Conservation (phyloP, 1,284 basidiomycete species). For the Fomitopsis palustris region DNA sequence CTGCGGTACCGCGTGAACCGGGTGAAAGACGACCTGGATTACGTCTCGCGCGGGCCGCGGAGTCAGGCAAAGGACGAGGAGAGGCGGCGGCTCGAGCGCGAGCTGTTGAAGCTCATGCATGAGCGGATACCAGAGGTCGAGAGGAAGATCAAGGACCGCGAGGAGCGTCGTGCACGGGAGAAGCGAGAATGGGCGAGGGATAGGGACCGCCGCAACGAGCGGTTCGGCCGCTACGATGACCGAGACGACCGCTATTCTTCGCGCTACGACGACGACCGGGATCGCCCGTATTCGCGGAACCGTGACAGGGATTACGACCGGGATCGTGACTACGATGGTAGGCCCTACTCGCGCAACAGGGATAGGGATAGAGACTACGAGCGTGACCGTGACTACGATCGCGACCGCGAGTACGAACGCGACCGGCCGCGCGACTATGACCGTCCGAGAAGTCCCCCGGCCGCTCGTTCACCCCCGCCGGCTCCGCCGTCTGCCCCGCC, state of each 20-base stretch:
- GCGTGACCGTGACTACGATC: conserved; percentile 31
- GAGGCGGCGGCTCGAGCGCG: conserved; percentile 83
- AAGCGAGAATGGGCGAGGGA: conserved; percentile 77
- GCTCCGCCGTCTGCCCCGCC: conserved; percentile 44
- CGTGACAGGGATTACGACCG: conserved; percentile 30
- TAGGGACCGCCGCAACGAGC: conserved; percentile 84
- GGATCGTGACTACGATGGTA: conserved; percentile 32
- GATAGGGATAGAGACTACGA: conserved; percentile 29
- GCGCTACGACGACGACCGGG: conserved; percentile 32
- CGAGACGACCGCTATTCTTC: conserved; percentile 32
- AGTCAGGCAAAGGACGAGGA: conserved; percentile 82
- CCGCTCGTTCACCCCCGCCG: conserved; percentile 46
- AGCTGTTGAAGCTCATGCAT: conserved; percentile 85
- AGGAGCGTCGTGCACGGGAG: conserved; percentile 74
- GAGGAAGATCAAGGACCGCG: conserved; percentile 77
- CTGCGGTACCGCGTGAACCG: conserved; percentile 84
- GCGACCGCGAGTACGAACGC: conserved; percentile 31
- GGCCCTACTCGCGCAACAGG: conserved; percentile 14
- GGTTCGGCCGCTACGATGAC: conserved; percentile 67
- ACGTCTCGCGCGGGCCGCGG: conserved; percentile 78
- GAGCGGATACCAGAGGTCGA: conserved; percentile 92
- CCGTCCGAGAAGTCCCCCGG: conserved; percentile 47
- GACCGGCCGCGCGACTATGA: conserved; percentile 30
- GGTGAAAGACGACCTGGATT: conserved; percentile 93
- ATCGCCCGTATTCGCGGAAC: conserved; percentile 10